Evolutionary conservation across 1,139 yeast species (phyloP).

Genomic region (Kodamaea plutei): DNA sequence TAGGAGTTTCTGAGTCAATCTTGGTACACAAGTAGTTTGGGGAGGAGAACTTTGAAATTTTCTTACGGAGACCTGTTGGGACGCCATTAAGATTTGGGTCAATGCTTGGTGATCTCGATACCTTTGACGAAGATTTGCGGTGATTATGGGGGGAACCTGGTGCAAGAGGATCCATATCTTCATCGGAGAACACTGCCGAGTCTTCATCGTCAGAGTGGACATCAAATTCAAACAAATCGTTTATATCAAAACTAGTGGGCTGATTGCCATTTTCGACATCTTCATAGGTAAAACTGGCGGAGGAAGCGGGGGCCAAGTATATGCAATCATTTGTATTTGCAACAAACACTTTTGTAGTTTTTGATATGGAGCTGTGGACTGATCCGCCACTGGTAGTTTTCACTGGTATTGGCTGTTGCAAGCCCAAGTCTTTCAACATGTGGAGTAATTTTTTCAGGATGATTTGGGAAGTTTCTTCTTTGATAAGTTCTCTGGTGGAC

Average conservation of each 20-base stretch:
- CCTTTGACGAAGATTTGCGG: not conserved
- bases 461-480: conserved; percentile 31
- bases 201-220: conserved; percentile 8
- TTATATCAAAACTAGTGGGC: conserved; percentile 7
- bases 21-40: conserved; percentile 41
- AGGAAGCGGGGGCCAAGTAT: conserved; percentile 39
- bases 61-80: conserved; percentile 11
- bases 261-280: conserved; percentile 39
- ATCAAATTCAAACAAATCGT: conserved; percentile 9
- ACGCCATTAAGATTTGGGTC: conserved; percentile 10
- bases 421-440: conserved; percentile 36
- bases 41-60: conserved; percentile 22
- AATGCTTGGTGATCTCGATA: not conserved
- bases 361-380: conserved; percentile 22
- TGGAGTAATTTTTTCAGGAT: conserved; percentile 33
- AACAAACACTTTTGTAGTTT: conserved; percentile 30
- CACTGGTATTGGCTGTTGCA: conserved; percentile 39
- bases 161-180: conserved; percentile 8
- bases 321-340: conserved; percentile 42
- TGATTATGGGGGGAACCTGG: not conserved
- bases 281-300: conserved; percentile 44
- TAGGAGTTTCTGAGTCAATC: conserved; percentile 39
- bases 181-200: conserved; percentile 10
- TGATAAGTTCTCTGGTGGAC: conserved; percentile 37
- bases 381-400: conserved; percentile 22